Evolutionary conservation across 2,329 filamentous ascomycete species (phyloP), one percentile per base, ranked within the genome.

Genomic region (Hypoxylon sp.): DNA sequence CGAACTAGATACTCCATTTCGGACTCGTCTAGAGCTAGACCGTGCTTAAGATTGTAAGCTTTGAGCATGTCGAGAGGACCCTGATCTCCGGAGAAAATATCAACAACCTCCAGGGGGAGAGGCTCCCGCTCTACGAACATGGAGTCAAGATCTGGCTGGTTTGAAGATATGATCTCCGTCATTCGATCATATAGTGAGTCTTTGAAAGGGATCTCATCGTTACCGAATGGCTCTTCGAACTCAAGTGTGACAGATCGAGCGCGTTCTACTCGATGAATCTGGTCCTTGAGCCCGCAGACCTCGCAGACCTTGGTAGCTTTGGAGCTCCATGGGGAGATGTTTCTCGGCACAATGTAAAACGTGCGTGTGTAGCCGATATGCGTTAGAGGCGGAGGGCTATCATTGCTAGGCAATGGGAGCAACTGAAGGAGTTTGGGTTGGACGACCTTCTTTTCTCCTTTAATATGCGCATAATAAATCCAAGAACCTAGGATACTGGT

Each of bases 1-100:
- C 93, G 89, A n/a, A 97, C 92, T 38, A 99, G 85, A 75, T 99
- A 98, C 64, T 97, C 90, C 78, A 98, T 96, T 78, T 99, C 94
- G 7, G 90, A 90, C 61, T 89, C 85, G 77, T 98, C 95, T 62
- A 99, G 85, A 16, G 93, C 94, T 67, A 99, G 85, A 2, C 96
- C 96, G 62, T 93, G 87, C 70, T 89, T 85, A 71, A 89, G 88
- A 80, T 98, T 99, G 73, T 96, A 96, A 46, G 91, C 89, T 74
- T 92, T 87, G 46, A 99, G 84, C 50, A 91, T 87, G 48, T 89
- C 87, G 32, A 91, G 82, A 0, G 94, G 92, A 24, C 86, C 85
- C 66, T 82, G 84, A 59, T 85, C 86, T 59, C 87, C 83, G 30
- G 85, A 86, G 69, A 90, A 91, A 70, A 97, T 87, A 69, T 92